phyloP scores from a whole-genome alignment of 805 yeast genomes.

The Monosporozyma servazzii region DNA sequence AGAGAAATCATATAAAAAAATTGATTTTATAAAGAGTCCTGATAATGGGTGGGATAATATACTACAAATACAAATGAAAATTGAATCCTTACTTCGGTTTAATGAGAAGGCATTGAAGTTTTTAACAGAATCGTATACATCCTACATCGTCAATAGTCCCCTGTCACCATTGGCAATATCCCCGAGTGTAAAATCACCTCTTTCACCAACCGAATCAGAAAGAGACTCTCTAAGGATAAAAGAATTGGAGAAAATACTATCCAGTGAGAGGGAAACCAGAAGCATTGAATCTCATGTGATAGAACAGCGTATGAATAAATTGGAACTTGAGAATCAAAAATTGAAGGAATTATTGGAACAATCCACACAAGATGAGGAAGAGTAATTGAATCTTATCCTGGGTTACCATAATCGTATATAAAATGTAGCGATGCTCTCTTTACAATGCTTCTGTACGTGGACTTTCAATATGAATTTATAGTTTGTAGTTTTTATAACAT shows the following conservation, averaged over 20 bases:
- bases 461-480: neutral
- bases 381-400: too few species aligned
- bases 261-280: constrained; percentile 61
- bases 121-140: constrained; percentile 47
- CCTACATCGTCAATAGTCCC: constrained; percentile 13
- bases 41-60: neutral
- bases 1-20: constrained; percentile 46
- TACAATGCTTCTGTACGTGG: too few species aligned
- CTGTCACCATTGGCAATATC: constrained; percentile 4
- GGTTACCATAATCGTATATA: neutral
- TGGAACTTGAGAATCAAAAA: constrained; percentile 46
- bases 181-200: neutral
- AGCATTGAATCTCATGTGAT: constrained; percentile 53
- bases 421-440: too few species aligned
- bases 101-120: constrained; percentile 54
- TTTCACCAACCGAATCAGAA: neutral
- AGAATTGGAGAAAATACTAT: constrained; percentile 57
- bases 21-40: constrained; percentile 31
- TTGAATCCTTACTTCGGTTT: constrained; percentile 42
- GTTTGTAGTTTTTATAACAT: constrained; percentile 3
- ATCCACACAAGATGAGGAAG: neutral
- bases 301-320: constrained; percentile 38
- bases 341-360: constrained; percentile 25
- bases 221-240: constrained; percentile 38
- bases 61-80: constrained; percentile 9